These are phyloP conservation scores for Hymenotorrendiella dingleyae DNA, from an alignment of 2,329 filamentous ascomycete genomes.

Conservation along the genomic window DNA sequence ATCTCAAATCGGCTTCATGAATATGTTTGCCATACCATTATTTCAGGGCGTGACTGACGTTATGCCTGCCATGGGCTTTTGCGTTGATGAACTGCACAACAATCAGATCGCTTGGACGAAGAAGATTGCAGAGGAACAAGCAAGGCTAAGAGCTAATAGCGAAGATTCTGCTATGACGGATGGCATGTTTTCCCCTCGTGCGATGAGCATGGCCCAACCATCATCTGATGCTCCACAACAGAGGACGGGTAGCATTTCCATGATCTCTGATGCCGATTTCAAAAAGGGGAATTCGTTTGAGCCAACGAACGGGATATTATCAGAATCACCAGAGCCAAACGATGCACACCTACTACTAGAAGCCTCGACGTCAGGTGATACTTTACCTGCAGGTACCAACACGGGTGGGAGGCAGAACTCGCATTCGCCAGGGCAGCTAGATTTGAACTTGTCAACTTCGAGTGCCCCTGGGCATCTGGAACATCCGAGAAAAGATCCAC, in stretches of 20 bases:
- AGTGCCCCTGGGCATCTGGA: slow-evolving; percentile 15
- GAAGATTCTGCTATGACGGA: slow-evolving; percentile 31
- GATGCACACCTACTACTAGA: slow-evolving; percentile 4
- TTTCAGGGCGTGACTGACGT: slow-evolving; percentile 85
- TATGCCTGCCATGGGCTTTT: slow-evolving; percentile 78
- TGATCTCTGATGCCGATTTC: slow-evolving; percentile 14
- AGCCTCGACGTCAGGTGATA: not conserved
- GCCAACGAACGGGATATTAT: slow-evolving; percentile 14
- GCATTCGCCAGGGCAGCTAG: slow-evolving; percentile 23
- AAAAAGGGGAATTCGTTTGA: slow-evolving; percentile 19
- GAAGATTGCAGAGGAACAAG: slow-evolving; percentile 58
- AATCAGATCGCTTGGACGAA: slow-evolving; percentile 73
- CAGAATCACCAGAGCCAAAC: slow-evolving; percentile 14
- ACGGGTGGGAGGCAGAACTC: not conserved
- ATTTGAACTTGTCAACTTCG: slow-evolving; percentile 18
- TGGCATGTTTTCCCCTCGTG: slow-evolving; percentile 28
- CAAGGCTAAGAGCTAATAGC: slow-evolving; percentile 32
- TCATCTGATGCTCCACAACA: slow-evolving; percentile 22
- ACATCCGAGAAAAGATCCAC: slow-evolving; percentile 5
- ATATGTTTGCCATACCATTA: slow-evolving; percentile 85
- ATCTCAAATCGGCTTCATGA: slow-evolving; percentile 94
- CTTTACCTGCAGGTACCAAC: not conserved
- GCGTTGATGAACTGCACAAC: slow-evolving; percentile 69
- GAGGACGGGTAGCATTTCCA: slow-evolving; percentile 12
- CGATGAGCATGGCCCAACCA: slow-evolving; percentile 27